Evolutionary conservation across 2,329 filamentous ascomycete genomes (phyloP), one percentile per base, ranked within the genome.

Genomic region (Pestalotiopsis sp.): DNA sequence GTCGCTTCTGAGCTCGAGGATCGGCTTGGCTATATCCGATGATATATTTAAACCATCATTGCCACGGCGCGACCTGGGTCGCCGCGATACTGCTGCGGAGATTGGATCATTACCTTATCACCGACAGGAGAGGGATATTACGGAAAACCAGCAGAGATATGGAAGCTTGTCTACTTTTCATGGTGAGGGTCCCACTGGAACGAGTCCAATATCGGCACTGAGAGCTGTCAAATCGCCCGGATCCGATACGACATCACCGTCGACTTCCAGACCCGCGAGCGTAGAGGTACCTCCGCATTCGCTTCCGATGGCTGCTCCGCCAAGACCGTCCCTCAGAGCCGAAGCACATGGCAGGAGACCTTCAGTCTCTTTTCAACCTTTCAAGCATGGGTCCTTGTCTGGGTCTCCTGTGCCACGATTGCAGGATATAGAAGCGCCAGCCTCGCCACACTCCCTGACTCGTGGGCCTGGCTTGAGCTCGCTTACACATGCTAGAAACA

Each of bases 361-460:
- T 6, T 98, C 94, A 0, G 89, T 97, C 25, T 97, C 94, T 0
- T 97, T 98, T 75, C 94, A 97, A 74, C 95, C 95, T 0, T 99
- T 99, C 84, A 99, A 99, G 81, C 94, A 95, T 14, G 95, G 95
- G 12, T 97, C 95, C 1, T 84, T 98, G n/a, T 97, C 95, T 2
- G 94, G 93, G 4, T 98, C 95, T 4, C 95, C 95, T 0, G 78
- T 85, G n/a, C 82, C 83, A 36, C 83, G 86, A 38, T 78, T 83
- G 6, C 77, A 80, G 2, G 87, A 89, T 13, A 78, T 81, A 14
- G 87, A 89, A 63, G 77, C 84, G 1, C 86, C 88, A 14, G 82
- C 85, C 39, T 91, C 89, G 3, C 86, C 88, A 2, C 83, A 85
- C 59, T 89, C 87, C 0, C 76, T 85, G 9, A 81, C 82, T 25